Percentiles rank a stretch among this genome's conserved stretches.
Evolutionary conservation across 192 early-diverging fungal species (phyloP).

Genomic region (Entophlyctis luteolus): DNA sequence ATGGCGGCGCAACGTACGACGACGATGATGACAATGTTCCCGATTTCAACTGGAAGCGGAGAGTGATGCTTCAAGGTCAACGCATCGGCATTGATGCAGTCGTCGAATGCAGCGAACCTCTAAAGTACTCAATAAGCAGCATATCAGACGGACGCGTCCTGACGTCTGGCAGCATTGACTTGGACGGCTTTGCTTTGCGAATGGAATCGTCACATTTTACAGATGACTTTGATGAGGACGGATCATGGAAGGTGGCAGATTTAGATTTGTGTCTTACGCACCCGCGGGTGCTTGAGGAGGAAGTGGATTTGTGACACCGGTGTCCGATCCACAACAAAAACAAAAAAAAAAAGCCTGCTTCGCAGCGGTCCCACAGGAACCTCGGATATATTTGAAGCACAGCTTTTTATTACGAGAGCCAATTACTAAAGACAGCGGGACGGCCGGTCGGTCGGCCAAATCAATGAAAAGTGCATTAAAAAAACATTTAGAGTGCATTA

Average conservation of each 20-base stretch:
- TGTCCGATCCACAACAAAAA: too few relatives aligned
- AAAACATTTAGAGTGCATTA: too few relatives aligned
- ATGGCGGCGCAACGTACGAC: neutral
- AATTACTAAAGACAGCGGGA: too few relatives aligned
- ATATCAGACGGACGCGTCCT: neutral
- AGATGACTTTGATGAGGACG: constrained; percentile 9
- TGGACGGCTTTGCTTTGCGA: neutral
- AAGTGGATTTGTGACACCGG: neutral
- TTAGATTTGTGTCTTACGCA: constrained; percentile 6
- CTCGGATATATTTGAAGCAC: too few relatives aligned
- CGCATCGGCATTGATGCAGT: constrained; percentile 6
- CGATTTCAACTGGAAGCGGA: constrained; percentile 19
- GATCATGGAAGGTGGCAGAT: constrained; percentile 8
- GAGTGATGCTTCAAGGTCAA: constrained; percentile 12
- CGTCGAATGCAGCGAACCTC: neutral
- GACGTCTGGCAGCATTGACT: neutral
- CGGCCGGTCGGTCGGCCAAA: too few relatives aligned
- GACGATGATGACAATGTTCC: neutral
- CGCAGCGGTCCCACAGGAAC: too few relatives aligned
- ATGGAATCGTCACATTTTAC: constrained; percentile 23
- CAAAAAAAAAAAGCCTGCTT: too few relatives aligned
- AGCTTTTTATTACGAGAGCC: too few relatives aligned
- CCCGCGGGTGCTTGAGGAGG: constrained; percentile 16
- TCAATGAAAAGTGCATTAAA: too few relatives aligned
- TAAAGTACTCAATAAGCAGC: neutral